Conservation (phyloP, 2,329 filamentous ascomycete genomes). For the Claviceps sp. region DNA sequence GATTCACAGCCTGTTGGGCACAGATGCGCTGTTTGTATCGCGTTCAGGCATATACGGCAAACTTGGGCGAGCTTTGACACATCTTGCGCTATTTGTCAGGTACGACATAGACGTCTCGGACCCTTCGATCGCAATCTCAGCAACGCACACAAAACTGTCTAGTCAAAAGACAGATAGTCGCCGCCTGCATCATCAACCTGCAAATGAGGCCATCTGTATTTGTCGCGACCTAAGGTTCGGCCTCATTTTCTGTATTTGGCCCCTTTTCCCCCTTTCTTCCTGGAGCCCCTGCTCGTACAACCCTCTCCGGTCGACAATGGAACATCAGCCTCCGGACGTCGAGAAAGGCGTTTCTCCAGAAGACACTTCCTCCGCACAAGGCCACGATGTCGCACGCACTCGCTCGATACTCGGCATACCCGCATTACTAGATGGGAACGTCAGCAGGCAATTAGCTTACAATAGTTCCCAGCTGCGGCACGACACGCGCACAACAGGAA, state of each 20-base stretch:
- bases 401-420: constrained; percentile 2
- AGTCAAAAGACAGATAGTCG: background rate
- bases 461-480: background rate
- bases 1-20: too few relatives aligned
- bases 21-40: too few relatives aligned
- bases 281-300: background rate
- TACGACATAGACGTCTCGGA: too few relatives aligned
- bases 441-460: background rate
- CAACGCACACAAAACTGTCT: background rate
- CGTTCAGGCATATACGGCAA: too few relatives aligned
- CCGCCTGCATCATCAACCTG: background rate
- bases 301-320: constrained; percentile 1
- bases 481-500: background rate
- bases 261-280: background rate
- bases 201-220: background rate
- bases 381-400: background rate
- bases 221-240: background rate
- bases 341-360: background rate
- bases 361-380: background rate
- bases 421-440: constrained; percentile 1
- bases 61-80: too few relatives aligned
- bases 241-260: background rate
- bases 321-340: background rate
- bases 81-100: too few relatives aligned
- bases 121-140: too few relatives aligned